Percentiles rank a stretch among this genome's conserved stretches.
phyloP scores from a whole-genome alignment of 176 grass and related monocot genomes.

The Zea luxurians region DNA sequence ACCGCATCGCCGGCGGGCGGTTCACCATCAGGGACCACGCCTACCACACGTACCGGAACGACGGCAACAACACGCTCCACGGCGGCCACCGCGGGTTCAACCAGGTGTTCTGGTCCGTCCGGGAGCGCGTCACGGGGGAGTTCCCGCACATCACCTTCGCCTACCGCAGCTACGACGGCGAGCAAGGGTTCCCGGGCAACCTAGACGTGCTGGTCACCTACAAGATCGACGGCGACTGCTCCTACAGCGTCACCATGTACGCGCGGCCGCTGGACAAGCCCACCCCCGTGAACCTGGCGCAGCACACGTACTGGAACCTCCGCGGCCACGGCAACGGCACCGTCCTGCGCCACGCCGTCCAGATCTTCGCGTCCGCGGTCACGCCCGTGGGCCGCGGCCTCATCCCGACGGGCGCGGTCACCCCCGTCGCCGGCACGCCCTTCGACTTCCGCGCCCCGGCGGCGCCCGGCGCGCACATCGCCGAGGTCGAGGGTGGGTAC shows the following conservation, averaged over 20 bases:
- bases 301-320: constrained; percentile 95
- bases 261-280: constrained; percentile 55
- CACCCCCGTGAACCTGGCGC: constrained; percentile 77
- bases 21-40: constrained; percentile 51
- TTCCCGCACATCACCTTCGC: constrained; percentile 88
- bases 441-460: constrained; percentile 57
- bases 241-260: constrained; percentile 72
- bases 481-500: constrained; percentile 46
- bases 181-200: constrained; percentile 78
- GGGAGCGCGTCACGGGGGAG: constrained; percentile 56
- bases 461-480: constrained; percentile 40
- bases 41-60: constrained; percentile 62
- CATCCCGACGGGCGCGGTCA: constrained; percentile 67
- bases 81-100: constrained; percentile 90
- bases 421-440: constrained; percentile 59
- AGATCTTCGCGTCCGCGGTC: constrained; percentile 50
- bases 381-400: constrained; percentile 61
- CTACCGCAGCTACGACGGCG: constrained; percentile 90
- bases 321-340: constrained; percentile 51
- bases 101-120: constrained; percentile 73
- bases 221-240: constrained; percentile 71
- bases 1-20: constrained; percentile 67
- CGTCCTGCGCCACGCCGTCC: constrained; percentile 59
- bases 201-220: constrained; percentile 82
- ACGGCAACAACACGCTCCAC: constrained; percentile 77